These are phyloP conservation scores for Murraya koenigii DNA, from an alignment of 345 rosid genomes.

Conservation along the genomic window DNA sequence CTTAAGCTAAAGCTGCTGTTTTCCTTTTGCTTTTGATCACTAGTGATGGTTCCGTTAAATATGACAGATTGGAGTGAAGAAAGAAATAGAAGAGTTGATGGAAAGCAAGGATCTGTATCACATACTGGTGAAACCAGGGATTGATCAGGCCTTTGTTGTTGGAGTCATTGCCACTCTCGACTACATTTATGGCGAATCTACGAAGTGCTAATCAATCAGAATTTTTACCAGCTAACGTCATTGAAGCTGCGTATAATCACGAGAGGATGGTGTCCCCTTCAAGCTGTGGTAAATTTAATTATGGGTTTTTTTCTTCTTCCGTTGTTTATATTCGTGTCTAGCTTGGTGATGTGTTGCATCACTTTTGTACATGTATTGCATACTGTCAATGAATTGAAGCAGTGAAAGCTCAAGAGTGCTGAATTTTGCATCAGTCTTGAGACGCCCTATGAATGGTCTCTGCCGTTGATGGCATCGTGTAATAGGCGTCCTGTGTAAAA, in stretches of 20 bases:
- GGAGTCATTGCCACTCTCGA: slow-evolving; percentile 79
- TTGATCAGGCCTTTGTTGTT: slow-evolving; percentile 71
- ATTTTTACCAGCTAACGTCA: too few relatives aligned
- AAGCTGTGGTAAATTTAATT: neutral
- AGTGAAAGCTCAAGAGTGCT: neutral
- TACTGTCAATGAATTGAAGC: neutral
- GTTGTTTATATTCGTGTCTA: neutral
- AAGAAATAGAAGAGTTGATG: slow-evolving; percentile 46
- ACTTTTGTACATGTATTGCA: neutral
- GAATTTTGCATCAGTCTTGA: neutral
- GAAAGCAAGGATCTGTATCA: slow-evolving; percentile 60
- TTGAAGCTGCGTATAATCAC: neutral
- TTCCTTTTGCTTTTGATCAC: neutral
- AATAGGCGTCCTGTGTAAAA: too few relatives aligned
- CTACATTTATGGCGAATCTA: slow-evolving; percentile 72
- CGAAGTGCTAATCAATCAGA: slow-evolving; percentile 10
- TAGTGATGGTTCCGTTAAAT: neutral
- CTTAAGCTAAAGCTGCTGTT: neutral
- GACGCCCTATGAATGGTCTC: too few relatives aligned
- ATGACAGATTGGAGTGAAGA: slow-evolving; percentile 49
- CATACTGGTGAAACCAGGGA: slow-evolving; percentile 47
- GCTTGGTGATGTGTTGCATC: neutral
- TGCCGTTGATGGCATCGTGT: too few relatives aligned
- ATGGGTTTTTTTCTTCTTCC: neutral
- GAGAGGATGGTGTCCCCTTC: neutral